Conservation (phyloP, 2,329 filamentous ascomycete genomes). For the Aspergillus persii region DNA sequence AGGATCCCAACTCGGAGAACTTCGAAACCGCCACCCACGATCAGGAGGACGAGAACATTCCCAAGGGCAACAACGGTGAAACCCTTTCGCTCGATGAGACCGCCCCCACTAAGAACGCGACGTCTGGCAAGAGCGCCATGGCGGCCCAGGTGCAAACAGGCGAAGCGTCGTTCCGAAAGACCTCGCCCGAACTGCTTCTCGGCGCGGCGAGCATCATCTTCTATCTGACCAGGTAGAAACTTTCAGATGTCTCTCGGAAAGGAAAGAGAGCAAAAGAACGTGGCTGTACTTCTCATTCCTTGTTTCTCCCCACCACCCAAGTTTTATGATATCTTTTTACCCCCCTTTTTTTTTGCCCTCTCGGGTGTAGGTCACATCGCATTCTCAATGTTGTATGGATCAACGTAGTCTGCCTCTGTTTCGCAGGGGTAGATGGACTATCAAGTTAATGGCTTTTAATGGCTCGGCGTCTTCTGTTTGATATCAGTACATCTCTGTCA, state of each 20-base stretch:
- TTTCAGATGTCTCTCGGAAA: neutral
- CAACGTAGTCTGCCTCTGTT: neutral
- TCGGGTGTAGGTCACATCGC: neutral
- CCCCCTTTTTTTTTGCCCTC: neutral
- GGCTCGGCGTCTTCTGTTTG: neutral
- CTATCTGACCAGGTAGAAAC: slow-evolving; percentile 6
- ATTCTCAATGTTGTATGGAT: neutral
- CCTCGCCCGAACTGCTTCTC: slow-evolving; percentile 14
- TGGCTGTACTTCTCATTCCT: neutral
- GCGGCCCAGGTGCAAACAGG: slow-evolving; percentile 12
- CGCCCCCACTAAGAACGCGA: slow-evolving; percentile 4
- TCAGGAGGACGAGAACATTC: slow-evolving; percentile 5
- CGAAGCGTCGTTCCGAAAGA: slow-evolving; percentile 10
- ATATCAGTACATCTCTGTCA: neutral
- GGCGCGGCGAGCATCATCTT: slow-evolving; percentile 12
- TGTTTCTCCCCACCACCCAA: neutral
- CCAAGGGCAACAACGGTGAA: slow-evolving; percentile 20
- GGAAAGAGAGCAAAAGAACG: neutral
- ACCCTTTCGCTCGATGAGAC: slow-evolving; percentile 15
- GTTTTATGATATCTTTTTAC: neutral
- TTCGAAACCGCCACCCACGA: slow-evolving; percentile 14
- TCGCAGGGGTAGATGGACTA: neutral
- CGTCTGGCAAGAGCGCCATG: slow-evolving; percentile 15
- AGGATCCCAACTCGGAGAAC: slow-evolving; percentile 9
- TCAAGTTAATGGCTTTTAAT: neutral